Conservation (phyloP, 2,329 filamentous ascomycete genomes). For the Exserohilum rostratum region DNA sequence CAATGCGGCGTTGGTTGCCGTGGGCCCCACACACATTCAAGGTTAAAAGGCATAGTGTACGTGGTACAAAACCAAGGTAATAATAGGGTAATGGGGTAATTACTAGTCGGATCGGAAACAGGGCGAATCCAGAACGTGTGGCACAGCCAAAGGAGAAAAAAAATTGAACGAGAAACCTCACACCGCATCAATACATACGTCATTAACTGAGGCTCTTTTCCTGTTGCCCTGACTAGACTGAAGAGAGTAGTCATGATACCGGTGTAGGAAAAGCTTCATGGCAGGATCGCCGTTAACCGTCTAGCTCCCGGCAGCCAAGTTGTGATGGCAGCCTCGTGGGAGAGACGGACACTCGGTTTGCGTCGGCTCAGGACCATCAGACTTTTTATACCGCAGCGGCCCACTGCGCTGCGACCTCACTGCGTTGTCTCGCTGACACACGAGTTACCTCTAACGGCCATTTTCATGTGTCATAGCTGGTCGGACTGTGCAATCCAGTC, state of each 20-base stretch:
- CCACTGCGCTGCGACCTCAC: conserved; percentile 14
- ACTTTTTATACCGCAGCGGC: conserved; percentile 12
- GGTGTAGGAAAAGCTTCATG: conserved; percentile 3
- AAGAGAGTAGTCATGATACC: background rate
- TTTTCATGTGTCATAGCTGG: conserved; percentile 33
- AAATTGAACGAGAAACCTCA: conserved; percentile 1
- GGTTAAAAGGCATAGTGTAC: no score
- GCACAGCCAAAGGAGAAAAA: background rate
- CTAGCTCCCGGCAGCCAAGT: conserved; percentile 10
- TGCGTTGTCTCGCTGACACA: conserved; percentile 25
- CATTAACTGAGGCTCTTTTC: conserved; percentile 9
- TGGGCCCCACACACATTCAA: no score
- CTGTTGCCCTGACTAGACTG: conserved; percentile 8
- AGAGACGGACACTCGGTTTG: conserved; percentile 10
- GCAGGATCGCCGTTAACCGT: conserved; percentile 19
- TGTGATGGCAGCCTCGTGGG: background rate
- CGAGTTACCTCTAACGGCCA: conserved; percentile 25
- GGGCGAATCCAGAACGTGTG: background rate
- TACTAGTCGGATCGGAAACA: no score
- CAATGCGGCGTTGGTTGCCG: background rate
- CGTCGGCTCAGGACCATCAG: conserved; percentile 13
- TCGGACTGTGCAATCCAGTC: conserved; percentile 8
- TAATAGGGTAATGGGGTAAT: no score
- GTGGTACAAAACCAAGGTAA: no score
- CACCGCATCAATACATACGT: conserved; percentile 16